Evolutionary conservation across 805 yeast genomes (phyloP).

Genomic region (Saturnispora galanensis): DNA sequence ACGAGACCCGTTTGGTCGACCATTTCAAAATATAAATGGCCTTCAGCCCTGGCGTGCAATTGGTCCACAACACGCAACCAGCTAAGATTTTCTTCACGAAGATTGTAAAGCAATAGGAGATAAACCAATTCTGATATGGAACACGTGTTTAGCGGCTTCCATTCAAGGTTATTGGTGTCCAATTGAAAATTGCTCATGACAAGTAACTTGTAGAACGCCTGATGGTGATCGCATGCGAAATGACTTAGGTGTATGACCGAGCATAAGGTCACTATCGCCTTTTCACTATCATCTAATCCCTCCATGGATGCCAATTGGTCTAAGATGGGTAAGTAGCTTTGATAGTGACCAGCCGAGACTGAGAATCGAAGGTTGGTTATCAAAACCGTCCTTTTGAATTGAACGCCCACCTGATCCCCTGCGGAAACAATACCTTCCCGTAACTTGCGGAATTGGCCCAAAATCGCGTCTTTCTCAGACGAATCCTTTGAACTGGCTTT

Average conservation of each 20-base stretch:
- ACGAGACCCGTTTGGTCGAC: too few species aligned
- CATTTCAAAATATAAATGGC: too few species aligned
- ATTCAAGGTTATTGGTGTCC: not conserved
- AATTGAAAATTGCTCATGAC: not conserved
- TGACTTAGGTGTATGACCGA: constrained; percentile 38
- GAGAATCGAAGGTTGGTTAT: constrained; percentile 39
- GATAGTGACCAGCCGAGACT: constrained; percentile 37
- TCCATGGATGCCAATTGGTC: constrained; percentile 26
- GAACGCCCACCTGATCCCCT: constrained; percentile 23
- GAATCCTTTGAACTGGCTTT: not conserved
- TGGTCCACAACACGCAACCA: constrained; percentile 3
- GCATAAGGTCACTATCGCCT: constrained; percentile 35
- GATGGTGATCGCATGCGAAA: constrained; percentile 26
- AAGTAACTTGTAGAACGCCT: constrained; percentile 24
- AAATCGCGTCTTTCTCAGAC: constrained; percentile 21
- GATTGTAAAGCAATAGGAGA: not conserved
- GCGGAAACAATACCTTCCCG: constrained; percentile 41
- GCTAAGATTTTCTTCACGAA: not conserved
- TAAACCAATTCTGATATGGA: not conserved
- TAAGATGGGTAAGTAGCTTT: constrained; percentile 47
- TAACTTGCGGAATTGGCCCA: constrained; percentile 38
- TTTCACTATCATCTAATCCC: constrained; percentile 6
- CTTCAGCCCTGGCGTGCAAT: too few species aligned
- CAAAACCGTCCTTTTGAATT: constrained; percentile 36
- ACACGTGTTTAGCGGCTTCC: not conserved